Percentiles rank a stretch among this genome's conserved stretches.
Evolutionary conservation across 192 early-diverging fungal genomes (phyloP).

Genomic region (Mortierella alpina): DNA sequence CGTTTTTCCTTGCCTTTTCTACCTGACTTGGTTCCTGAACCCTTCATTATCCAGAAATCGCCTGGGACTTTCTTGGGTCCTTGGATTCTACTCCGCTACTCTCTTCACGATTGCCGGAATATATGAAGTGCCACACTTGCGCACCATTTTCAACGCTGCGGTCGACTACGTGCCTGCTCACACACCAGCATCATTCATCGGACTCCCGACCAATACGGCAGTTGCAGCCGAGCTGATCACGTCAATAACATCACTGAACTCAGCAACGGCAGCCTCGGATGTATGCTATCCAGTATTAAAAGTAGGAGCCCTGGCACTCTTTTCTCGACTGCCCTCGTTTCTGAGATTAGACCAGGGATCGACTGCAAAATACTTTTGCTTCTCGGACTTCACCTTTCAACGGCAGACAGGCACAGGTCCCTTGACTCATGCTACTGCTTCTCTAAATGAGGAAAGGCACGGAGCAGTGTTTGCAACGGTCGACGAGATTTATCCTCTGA

Average conservation of each 20-base stretch:
- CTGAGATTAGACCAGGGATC: conserved; percentile 20
- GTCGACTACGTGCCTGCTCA: conserved; percentile 30
- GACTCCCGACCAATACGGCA: not conserved
- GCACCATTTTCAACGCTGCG: conserved; percentile 32
- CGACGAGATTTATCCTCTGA: no score
- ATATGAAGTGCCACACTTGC: conserved; percentile 37
- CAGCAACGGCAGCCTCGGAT: not conserved
- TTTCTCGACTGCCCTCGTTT: conserved; percentile 26
- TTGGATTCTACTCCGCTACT: conserved; percentile 35
- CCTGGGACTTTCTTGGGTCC: conserved; percentile 49
- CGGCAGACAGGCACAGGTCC: not conserved
- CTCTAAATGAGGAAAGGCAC: no score
- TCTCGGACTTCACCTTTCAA: conserved; percentile 23
- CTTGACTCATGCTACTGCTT: no score
- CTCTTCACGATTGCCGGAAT: conserved; percentile 33
- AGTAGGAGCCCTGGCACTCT: conserved; percentile 6
- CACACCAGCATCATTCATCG: not conserved
- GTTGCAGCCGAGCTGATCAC: not conserved
- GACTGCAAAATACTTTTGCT: conserved; percentile 31
- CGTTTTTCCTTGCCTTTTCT: conserved; percentile 40
- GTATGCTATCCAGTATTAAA: conserved; percentile 28
- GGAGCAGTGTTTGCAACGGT: no score
- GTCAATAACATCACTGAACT: not conserved
- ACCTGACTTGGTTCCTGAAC: conserved; percentile 44
- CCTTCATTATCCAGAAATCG: conserved; percentile 40